Percentiles rank a stretch among this genome's conserved stretches.
These are phyloP conservation scores for Diplogelasinospora grovesii DNA, from an alignment of 495 filamentous ascomycete genomes.

Conservation along the genomic window DNA sequence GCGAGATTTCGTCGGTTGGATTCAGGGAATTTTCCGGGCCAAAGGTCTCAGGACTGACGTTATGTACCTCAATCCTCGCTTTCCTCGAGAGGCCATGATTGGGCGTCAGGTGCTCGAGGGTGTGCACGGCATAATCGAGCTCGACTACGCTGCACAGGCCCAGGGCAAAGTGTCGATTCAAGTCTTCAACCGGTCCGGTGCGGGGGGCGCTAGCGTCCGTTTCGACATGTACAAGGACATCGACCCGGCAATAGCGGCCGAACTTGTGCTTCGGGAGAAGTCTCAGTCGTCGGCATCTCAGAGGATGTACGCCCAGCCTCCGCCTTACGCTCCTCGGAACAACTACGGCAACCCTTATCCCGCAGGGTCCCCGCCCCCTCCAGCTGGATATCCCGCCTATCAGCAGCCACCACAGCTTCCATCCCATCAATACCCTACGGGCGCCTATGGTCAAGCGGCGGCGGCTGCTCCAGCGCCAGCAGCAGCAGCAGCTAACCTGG, in stretches of 20 bases:
- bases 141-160: conserved; percentile 60
- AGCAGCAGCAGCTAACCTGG: conserved; percentile 40
- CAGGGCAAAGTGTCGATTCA: conserved; percentile 69
- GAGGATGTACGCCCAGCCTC: conserved; percentile 19
- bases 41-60: conserved; percentile 68
- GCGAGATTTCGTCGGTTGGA: conserved; percentile 72
- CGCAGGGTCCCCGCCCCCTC: conserved; percentile 5
- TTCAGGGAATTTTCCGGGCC: conserved; percentile 66
- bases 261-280: conserved; percentile 73
- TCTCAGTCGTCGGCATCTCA: conserved; percentile 27
- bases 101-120: conserved; percentile 83
- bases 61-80: conserved; percentile 68
- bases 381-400: conserved; percentile 17
- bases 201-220: conserved; percentile 57
- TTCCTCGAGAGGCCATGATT: conserved; percentile 68
- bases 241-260: conserved; percentile 67
- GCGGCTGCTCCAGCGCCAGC: conserved; percentile 37
- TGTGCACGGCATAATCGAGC: conserved; percentile 74
- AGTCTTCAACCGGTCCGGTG: conserved; percentile 78
- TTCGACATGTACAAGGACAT: conserved; percentile 82
- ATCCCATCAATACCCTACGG: too few species aligned
- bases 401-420: conserved; percentile 34
- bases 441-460: too few species aligned
- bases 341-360: conserved; percentile 17
- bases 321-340: conserved; percentile 12